Percentiles rank a stretch among this genome's conserved stretches.
These are phyloP conservation scores for Boletus sp. DNA, from an alignment of 1,284 basidiomycete genomes.

Conservation along the genomic window DNA sequence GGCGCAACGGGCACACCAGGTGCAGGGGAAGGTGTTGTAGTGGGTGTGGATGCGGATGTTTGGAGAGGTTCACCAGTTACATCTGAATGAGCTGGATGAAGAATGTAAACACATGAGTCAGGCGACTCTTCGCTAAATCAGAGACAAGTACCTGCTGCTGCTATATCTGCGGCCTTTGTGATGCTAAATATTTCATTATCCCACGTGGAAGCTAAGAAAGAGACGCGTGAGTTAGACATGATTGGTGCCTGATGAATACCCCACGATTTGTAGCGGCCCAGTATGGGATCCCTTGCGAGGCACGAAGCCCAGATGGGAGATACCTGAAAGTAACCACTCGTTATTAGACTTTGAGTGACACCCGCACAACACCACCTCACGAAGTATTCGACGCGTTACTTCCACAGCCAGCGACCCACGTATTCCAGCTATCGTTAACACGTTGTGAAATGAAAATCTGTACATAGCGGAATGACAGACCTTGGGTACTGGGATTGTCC, in stretches of 20 bases:
- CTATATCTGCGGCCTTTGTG: slow-evolving; percentile 14
- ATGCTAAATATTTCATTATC: slow-evolving; percentile 18
- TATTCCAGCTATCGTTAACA: slow-evolving; percentile 27
- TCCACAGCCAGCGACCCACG: slow-evolving; percentile 25
- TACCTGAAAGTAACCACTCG: slow-evolving; percentile 23
- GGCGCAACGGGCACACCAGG: slow-evolving; percentile 15
- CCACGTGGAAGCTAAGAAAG: slow-evolving; percentile 25
- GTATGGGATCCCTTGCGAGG: slow-evolving; percentile 27
- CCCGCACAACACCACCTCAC: slow-evolving; percentile 18
- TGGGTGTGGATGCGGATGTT: slow-evolving; percentile 18
- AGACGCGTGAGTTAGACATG: slow-evolving; percentile 8
- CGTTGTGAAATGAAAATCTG: slow-evolving; percentile 9
- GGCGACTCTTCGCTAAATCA: not conserved
- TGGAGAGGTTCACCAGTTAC: slow-evolving; percentile 21
- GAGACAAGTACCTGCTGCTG: slow-evolving; percentile 18
- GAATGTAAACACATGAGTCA: not conserved
- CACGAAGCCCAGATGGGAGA: slow-evolving; percentile 20
- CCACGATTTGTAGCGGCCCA: slow-evolving; percentile 33
- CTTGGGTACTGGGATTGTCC: slow-evolving; percentile 18
- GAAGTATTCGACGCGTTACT: slow-evolving; percentile 19
- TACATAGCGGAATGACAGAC: slow-evolving; percentile 12
- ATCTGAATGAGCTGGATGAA: slow-evolving; percentile 8
- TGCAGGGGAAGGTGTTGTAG: slow-evolving; percentile 8
- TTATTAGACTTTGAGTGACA: not conserved
- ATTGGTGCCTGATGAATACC: not conserved